Evolutionary conservation across 306 rosid genomes (phyloP), one percentile per base, ranked within the genome.

Genomic region (Quercus agrifolia): DNA sequence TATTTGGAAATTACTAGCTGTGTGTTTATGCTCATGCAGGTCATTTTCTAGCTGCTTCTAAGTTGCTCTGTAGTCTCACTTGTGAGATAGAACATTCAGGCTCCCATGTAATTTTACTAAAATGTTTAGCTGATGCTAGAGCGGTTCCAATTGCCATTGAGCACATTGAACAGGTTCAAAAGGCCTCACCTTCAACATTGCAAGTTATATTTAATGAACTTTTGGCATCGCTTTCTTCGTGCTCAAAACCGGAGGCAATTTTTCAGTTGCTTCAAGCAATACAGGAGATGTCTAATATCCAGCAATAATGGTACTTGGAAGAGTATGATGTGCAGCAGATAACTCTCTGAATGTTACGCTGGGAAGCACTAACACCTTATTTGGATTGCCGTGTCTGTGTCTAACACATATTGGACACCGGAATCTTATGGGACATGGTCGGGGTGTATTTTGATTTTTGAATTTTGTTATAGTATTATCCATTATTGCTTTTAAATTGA

Each of bases 31-130:
- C 67, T 75, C 56, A 18, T 77, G 91, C 91, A 95, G 98, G 97
- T 85, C 89, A 86, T 77, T 77, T 84, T 56, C 23, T 20, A 58
- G 86, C 85, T 81, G 97, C 99, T 75, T 90, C 94, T 28, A 80
- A 90, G 78, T 84, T 92, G 71, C 89, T 95, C 69, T 80, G 88
- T 46, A 68, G 87, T 82, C 91, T 88, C 70, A 30, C 74, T 76
- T 70, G 33, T 67, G 86, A 79, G 61, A 64, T 87, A 61, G 88
- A 80, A 71, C 55, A 19, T 41, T 74, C 89, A 70, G 84, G 88
- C 51, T 73, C 91, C 77, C 97, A 95, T 77, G 82, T 90, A 31
- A 82, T 75, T 75, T 82, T 92, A 83, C 80, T 95, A 81, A 91
- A 90, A 87, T 86, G 74, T 82, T 77, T 89, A 80, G 92, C 86